phyloP scores from a whole-genome alignment of 805 yeast genomes.

The Hanseniaspora guilliermondii region DNA sequence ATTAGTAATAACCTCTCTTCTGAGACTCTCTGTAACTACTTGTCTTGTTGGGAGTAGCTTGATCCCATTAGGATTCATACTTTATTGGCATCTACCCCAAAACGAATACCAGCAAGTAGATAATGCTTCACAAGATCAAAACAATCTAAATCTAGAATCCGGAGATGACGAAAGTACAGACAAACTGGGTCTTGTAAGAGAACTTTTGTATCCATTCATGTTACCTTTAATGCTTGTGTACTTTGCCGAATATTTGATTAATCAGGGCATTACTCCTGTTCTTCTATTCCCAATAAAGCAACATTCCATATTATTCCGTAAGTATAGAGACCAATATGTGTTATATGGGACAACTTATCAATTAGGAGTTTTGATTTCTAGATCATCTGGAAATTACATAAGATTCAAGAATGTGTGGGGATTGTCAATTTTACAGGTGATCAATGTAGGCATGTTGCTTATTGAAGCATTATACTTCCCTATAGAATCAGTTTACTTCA shows the following conservation, averaged over 20 bases:
- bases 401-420: conserved; percentile 47
- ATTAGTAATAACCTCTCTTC: conserved; percentile 57
- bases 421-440: conserved; percentile 52
- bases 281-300: conserved; percentile 56
- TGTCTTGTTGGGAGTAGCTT: conserved; percentile 48
- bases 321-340: conserved; percentile 78
- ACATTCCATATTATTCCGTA: conserved; percentile 44
- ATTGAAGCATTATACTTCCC: conserved; percentile 51
- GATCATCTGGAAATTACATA: conserved; percentile 64
- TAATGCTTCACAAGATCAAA: background rate
- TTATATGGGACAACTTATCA: conserved; percentile 84
- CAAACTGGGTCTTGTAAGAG: conserved; percentile 17
- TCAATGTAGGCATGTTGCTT: conserved; percentile 48
- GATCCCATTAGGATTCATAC: conserved; percentile 42
- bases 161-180: conserved; percentile 25
- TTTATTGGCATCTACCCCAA: conserved; percentile 24
- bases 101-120: background rate
- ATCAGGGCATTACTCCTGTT: conserved; percentile 87
- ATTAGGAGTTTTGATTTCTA: conserved; percentile 79
- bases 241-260: conserved; percentile 73
- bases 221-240: conserved; percentile 75
- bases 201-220: conserved; percentile 57
- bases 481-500: conserved; percentile 47
- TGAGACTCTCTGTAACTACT: conserved; percentile 41
- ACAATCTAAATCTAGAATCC: conserved; percentile 17